Conservation (phyloP, 371 early-diverging fungal species). For the Rhizopus arrhizus region DNA sequence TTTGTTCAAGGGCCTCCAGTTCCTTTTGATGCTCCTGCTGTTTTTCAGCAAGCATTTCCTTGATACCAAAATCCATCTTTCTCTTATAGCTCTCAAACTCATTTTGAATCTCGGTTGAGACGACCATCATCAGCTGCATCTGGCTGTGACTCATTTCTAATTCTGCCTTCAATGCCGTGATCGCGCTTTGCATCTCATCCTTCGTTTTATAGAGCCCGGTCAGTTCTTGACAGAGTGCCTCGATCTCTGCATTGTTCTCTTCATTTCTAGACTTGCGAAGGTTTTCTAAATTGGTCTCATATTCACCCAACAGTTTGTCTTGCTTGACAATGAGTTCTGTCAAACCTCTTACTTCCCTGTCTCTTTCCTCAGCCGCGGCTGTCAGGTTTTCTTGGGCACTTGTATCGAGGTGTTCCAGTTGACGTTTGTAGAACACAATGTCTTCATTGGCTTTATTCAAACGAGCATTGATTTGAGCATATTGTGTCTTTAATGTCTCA, state of each 20-base stretch:
- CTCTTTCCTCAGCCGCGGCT: constrained; percentile 18
- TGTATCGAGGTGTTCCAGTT: constrained; percentile 2
- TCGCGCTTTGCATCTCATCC: constrained; percentile 19
- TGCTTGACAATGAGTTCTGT: constrained; percentile 29
- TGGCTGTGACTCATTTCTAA: constrained; percentile 34
- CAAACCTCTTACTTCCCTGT: constrained; percentile 19
- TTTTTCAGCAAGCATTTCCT: constrained; percentile 5
- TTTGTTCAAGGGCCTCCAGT: constrained; percentile 17
- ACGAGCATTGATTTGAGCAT: constrained; percentile 26
- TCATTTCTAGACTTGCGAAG: constrained; percentile 6
- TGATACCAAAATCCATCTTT: constrained; percentile 14
- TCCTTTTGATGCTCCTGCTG: constrained; percentile 16
- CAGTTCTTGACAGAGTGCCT: constrained; percentile 24
- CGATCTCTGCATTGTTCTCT: constrained; percentile 14
- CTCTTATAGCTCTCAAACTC: constrained; percentile 27
- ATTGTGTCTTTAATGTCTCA: constrained; percentile 28
- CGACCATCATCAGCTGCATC: constrained; percentile 35
- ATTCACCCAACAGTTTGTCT: constrained; percentile 20
- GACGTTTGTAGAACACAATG: constrained; percentile 18
- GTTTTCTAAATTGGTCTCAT: constrained; percentile 17
- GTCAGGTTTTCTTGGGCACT: constrained; percentile 9
- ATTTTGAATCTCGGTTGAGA: constrained; percentile 40
- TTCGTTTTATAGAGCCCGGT: constrained; percentile 21
- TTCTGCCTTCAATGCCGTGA: constrained; percentile 26
- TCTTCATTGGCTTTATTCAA: constrained; percentile 22